These are phyloP conservation scores for Spathaspora passalidarum DNA, from an alignment of 805 yeast species.

Conservation along the genomic window DNA sequence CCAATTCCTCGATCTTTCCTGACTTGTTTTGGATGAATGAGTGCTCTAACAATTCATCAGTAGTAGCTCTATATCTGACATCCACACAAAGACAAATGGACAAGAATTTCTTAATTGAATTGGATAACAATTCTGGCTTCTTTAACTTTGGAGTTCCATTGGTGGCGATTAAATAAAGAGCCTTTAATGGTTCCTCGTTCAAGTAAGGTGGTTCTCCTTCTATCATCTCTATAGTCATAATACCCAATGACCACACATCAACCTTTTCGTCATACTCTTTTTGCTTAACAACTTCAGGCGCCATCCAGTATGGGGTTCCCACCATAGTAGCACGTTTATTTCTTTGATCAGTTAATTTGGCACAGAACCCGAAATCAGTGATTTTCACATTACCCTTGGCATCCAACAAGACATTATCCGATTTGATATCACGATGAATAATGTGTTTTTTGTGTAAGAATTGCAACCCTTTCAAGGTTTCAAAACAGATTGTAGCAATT, in stretches of 20 bases:
- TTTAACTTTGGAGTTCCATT: slow-evolving; percentile 79
- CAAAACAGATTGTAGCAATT: slow-evolving; percentile 87
- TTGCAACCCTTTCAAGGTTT: slow-evolving; percentile 86
- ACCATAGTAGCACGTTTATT: slow-evolving; percentile 82
- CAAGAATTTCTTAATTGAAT: slow-evolving; percentile 79
- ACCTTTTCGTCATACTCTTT: slow-evolving; percentile 80
- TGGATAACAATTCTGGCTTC: slow-evolving; percentile 64
- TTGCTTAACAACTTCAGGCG: slow-evolving; percentile 80
- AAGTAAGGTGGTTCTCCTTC: slow-evolving; percentile 84
- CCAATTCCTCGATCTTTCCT: slow-evolving; percentile 57
- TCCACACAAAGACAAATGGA: slow-evolving; percentile 93
- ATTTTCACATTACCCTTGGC: slow-evolving; percentile 43
- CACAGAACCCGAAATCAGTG: slow-evolving; percentile 54
- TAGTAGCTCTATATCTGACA: slow-evolving; percentile 84
- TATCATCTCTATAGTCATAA: slow-evolving; percentile 85
- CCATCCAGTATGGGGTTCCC: slow-evolving; percentile 91
- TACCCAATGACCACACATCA: slow-evolving; percentile 81
- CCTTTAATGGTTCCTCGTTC: slow-evolving; percentile 76
- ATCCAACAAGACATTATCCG: slow-evolving; percentile 44
- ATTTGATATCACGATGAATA: slow-evolving; percentile 63
- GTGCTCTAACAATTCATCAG: slow-evolving; percentile 83
- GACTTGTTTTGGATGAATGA: slow-evolving; percentile 61
- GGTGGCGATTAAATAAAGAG: slow-evolving; percentile 72
- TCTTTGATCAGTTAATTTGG: slow-evolving; percentile 70
- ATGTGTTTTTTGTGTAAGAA: slow-evolving; percentile 89